Percentiles rank a stretch among this genome's conserved stretches.
Conservation (phyloP, 306 rosid species). For the Cicer arietinum region DNA sequence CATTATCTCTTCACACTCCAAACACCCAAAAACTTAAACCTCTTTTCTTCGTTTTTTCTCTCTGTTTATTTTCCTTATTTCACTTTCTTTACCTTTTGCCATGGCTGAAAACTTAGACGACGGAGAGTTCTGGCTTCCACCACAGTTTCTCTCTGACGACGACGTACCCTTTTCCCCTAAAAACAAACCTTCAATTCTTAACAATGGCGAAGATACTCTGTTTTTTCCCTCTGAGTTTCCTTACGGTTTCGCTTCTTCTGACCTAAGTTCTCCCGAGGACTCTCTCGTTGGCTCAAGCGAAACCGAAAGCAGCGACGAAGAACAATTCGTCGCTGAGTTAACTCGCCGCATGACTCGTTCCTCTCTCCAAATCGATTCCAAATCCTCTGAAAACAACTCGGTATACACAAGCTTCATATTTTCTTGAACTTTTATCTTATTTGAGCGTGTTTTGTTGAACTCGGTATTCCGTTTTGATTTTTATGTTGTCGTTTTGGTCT, state of each 20-base stretch:
- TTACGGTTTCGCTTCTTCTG: constrained; percentile 35
- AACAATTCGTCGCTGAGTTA: constrained; percentile 63
- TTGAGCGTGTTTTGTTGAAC: too few relatives aligned
- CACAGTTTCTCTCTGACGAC: constrained; percentile 72
- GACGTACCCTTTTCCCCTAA: constrained; percentile 18
- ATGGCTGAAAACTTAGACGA: constrained; percentile 70
- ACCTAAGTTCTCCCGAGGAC: constrained; percentile 61
- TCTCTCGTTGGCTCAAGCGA: constrained; percentile 71
- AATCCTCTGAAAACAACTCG: constrained; percentile 42
- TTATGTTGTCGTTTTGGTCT: neutral
- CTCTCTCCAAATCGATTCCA: constrained; percentile 41
- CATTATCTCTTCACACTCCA: constrained; percentile 23
- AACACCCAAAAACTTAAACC: neutral
- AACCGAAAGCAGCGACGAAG: constrained; percentile 84
- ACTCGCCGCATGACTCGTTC: constrained; percentile 61
- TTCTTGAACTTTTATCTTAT: neutral
- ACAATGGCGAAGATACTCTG: constrained; percentile 23
- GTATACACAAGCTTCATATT: constrained; percentile 18
- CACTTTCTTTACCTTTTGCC: neutral
- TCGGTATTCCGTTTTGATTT: neutral
- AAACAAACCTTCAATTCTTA: neutral
- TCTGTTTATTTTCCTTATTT: neutral
- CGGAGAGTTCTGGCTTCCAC: constrained; percentile 82
- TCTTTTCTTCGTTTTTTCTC: neutral
- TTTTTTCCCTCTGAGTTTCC: constrained; percentile 51